phyloP scores from a whole-genome alignment of 73 alveolate species.

The Tetrahymena malaccensis region DNA sequence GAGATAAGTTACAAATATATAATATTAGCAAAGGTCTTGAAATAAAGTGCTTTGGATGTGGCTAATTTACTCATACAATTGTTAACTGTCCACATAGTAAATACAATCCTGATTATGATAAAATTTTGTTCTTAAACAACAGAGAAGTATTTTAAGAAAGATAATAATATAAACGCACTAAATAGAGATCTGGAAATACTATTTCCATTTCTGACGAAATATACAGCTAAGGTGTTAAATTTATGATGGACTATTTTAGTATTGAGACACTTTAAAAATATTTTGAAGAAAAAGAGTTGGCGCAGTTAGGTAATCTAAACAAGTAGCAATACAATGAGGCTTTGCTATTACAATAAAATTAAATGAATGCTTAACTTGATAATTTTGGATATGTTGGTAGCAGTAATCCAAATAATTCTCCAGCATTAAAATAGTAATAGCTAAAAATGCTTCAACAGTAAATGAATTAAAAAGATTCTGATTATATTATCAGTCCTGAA shows the following conservation, averaged over 20 bases:
- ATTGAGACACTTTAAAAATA: not conserved
- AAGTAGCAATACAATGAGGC: not conserved
- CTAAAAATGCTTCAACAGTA: not conserved
- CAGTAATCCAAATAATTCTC: not conserved
- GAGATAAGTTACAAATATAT: not conserved
- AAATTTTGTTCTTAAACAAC: not conserved
- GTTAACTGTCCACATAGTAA: not conserved
- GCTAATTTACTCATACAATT: not conserved
- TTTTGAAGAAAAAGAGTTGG: not conserved
- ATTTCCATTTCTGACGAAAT: not conserved
- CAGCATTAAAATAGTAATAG: not conserved
- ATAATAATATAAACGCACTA: not conserved
- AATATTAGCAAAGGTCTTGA: not conserved
- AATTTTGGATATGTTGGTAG: not conserved
- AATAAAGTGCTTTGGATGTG: not conserved
- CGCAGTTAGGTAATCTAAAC: not conserved
- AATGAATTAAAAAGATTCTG: not conserved
- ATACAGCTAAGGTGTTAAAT: not conserved
- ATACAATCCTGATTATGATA: not conserved
- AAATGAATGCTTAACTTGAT: not conserved
- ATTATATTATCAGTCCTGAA: not conserved
- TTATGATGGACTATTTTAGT: not conserved
- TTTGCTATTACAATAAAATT: not conserved
- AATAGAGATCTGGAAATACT: not conserved
- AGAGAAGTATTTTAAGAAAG: not conserved